These are phyloP conservation scores for Claviceps sp. DNA, from an alignment of 2,329 filamentous ascomycete species.

Conservation along the genomic window DNA sequence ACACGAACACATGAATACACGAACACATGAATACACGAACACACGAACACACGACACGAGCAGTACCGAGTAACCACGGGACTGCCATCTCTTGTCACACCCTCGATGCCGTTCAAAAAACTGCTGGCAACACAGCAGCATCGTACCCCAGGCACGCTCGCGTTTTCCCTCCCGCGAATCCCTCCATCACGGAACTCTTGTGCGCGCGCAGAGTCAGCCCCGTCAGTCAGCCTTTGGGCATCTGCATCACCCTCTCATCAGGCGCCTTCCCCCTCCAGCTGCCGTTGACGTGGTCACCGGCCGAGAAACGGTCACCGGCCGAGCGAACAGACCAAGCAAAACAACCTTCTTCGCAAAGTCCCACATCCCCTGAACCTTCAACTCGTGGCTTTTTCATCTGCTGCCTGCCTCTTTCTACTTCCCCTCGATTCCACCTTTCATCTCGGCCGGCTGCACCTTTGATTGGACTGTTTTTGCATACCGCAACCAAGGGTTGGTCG, in stretches of 20 bases:
- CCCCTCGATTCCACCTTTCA: not conserved
- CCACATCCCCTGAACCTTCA: too few species aligned
- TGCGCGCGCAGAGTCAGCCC: not conserved
- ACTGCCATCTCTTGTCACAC: constrained; percentile 3
- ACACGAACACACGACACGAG: too few species aligned
- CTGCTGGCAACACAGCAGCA: not conserved
- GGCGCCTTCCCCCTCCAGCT: not conserved
- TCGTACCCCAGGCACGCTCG: not conserved
- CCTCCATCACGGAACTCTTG: not conserved
- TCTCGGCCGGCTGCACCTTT: constrained; percentile 2
- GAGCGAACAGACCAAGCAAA: too few species aligned
- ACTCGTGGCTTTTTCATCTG: not conserved
- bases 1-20: too few species aligned
- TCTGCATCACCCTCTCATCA: not conserved
- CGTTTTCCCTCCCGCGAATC: not conserved
- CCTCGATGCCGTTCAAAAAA: not conserved
- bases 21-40: too few species aligned
- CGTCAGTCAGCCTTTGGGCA: constrained; percentile 1
- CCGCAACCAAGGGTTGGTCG: not conserved
- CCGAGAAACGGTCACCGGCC: not conserved
- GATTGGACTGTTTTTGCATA: constrained; percentile 1
- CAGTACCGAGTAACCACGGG: not conserved
- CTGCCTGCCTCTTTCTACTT: not conserved
- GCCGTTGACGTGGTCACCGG: not conserved
- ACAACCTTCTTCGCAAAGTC: too few species aligned